phyloP scores from a whole-genome alignment of 257 asterid species.

The Prunella vulgaris region DNA sequence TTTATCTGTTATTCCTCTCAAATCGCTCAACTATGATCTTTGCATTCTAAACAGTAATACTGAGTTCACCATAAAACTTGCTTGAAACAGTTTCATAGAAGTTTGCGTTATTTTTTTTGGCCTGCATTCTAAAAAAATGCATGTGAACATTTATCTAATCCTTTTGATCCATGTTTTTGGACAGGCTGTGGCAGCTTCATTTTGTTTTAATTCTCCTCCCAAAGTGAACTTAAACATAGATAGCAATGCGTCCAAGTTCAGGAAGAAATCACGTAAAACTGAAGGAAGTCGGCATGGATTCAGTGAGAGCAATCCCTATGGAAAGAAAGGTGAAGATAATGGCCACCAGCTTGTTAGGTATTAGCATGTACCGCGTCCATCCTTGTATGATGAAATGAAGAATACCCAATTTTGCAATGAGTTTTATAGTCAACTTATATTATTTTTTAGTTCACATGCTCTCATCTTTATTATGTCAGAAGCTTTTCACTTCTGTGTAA shows the following conservation, averaged over 20 bases:
- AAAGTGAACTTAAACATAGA: conserved; percentile 69
- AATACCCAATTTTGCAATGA: conserved; percentile 14
- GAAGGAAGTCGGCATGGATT: conserved; percentile 65
- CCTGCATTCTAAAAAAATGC: background rate
- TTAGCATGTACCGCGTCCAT: conserved; percentile 19
- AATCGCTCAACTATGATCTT: background rate
- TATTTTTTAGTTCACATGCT: background rate
- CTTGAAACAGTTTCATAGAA: background rate
- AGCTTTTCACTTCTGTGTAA: background rate
- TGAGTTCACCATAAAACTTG: background rate
- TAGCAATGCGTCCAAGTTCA: conserved; percentile 72
- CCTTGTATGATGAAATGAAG: background rate
- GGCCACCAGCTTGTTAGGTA: conserved; percentile 53
- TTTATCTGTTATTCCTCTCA: background rate
- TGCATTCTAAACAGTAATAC: background rate
- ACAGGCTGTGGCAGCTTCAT: conserved; percentile 96
- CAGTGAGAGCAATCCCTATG: conserved; percentile 57
- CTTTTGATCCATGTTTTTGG: background rate
- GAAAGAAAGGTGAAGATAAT: conserved; percentile 51
- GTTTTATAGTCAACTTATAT: conserved; percentile 4
- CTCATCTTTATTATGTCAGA: background rate
- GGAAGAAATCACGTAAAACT: conserved; percentile 45
- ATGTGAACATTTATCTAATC: background rate
- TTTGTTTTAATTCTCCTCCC: conserved; percentile 79
- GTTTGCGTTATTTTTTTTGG: background rate